Evolutionary conservation across 768 basidiomycete genomes (phyloP), one percentile per base, ranked within the genome.

Genomic region (Austroboletus festivus): DNA sequence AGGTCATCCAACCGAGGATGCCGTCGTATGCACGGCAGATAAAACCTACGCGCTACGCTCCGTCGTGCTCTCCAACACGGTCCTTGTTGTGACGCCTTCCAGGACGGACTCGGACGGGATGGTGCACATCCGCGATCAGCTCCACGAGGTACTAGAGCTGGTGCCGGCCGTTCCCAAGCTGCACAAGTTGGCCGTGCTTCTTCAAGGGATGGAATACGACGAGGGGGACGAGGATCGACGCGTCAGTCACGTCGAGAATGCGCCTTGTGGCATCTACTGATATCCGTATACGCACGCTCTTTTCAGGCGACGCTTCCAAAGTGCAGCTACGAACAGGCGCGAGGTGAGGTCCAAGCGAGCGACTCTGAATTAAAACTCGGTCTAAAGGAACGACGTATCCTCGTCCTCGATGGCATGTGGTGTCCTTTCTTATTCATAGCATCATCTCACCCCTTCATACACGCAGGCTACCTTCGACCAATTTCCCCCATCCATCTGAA

Each of bases 21-120:
- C 94, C 0, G 93, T 96, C 0, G 70, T 95, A 9, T 97, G 95
- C 65, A 95, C 93, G 0, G 57, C 73, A 0, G 76, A 84, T 48
- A 82, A 79, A 62, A 98, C 95, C 0, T 99, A 86, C 62, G 61
- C 79, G 2, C 70, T 98, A 22, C 84, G 94, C 47, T 87, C 93
- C 0, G 85, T 98, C n/a, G 76, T 78, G 9, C 72, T 96, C 40
- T 96, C 93, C 16, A 98, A 98, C 66, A 85, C 92, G 0, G 70
- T 94, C 28, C 73, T 93, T 12, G 78, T 97, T 38, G 74, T 88
- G 51, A 82, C 83, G 3, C 71, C 82, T 16, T 69, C 74, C 2
- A 62, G 69, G 33, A 54, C 58, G 3, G 53, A 62, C 38, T 55
- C 63, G 2, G 62, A 69, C 18, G 72, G 78, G 38, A 68, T 70